A percentile compares a stretch with the other conserved stretches of the same genome.
These are phyloP conservation scores for Solanum rostratum DNA, from an alignment of 257 asterid species.

Conservation along the genomic window DNA sequence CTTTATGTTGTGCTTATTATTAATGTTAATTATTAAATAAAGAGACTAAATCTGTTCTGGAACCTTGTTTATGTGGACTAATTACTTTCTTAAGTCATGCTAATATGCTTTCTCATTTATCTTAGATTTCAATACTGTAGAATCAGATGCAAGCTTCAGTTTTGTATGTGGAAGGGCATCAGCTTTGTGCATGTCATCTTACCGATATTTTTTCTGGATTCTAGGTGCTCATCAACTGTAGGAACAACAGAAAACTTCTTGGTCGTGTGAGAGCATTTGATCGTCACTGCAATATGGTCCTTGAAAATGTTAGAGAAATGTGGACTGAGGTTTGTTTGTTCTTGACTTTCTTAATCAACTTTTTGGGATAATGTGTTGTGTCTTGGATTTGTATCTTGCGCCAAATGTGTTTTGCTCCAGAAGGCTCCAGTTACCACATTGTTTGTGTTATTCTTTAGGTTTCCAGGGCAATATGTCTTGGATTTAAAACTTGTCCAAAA, in stretches of 20 bases:
- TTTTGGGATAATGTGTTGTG: background rate
- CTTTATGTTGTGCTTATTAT: background rate
- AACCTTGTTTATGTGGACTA: background rate
- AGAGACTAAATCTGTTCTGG: background rate
- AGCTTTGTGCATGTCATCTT: background rate
- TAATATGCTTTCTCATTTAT: background rate
- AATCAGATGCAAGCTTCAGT: background rate
- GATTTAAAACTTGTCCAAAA: background rate
- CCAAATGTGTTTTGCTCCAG: background rate
- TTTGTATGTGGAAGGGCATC: background rate
- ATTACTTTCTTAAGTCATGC: background rate
- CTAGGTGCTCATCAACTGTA: conserved; percentile 69
- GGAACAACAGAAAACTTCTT: conserved; percentile 70
- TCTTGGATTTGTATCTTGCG: background rate
- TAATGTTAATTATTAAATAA: background rate
- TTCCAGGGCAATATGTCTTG: conserved; percentile 15
- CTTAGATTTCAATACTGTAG: background rate
- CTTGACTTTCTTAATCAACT: background rate
- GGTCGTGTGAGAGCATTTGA: conserved; percentile 81
- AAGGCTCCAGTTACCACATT: background rate
- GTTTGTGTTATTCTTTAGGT: conserved; percentile 17
- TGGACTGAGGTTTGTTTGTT: conserved; percentile 72
- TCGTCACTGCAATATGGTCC: conserved; percentile 91
- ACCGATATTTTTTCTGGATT: background rate
- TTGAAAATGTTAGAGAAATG: conserved; percentile 85